Percentiles rank a stretch among this genome's conserved stretches.
phyloP scores from a whole-genome alignment of 169 alveolate species.

The Eimeria falciformis region DNA sequence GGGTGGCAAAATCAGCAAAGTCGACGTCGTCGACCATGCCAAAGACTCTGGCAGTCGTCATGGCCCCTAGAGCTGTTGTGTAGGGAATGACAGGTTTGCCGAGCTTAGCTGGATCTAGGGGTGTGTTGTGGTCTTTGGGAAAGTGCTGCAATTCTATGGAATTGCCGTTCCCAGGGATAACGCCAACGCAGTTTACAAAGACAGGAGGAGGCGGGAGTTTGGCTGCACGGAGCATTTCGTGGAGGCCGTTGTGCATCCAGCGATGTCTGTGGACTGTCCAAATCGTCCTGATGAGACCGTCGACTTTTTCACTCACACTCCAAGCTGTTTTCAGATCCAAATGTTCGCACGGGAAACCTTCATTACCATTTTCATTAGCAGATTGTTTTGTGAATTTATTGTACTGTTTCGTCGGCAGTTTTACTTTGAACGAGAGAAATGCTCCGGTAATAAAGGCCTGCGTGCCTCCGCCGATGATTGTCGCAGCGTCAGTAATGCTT shows the following conservation, averaged over 20 bases:
- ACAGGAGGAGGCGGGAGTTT: conserved; percentile 23
- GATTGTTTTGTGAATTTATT: no score
- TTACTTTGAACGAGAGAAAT: background rate
- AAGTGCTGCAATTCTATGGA: background rate
- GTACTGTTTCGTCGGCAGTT: background rate
- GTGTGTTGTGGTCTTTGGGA: background rate
- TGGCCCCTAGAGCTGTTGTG: conserved; percentile 19
- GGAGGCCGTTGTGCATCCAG: background rate
- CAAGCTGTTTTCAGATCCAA: conserved; percentile 7
- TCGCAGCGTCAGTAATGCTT: no score
- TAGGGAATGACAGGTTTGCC: conserved; percentile 7
- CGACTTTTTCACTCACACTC: background rate
- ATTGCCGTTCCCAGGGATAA: background rate
- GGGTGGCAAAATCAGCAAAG: background rate
- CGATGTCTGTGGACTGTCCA: background rate
- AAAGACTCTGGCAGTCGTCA: background rate
- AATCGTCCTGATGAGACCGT: background rate
- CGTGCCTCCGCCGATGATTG: no score
- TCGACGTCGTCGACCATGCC: conserved; percentile 23
- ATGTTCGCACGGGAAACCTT: background rate
- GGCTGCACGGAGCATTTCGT: background rate
- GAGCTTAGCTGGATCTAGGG: background rate
- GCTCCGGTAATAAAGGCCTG: background rate
- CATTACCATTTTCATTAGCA: background rate
- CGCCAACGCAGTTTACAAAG: background rate